phyloP scores from a whole-genome alignment of 768 basidiomycete genomes.

The Calocera viscosa region DNA sequence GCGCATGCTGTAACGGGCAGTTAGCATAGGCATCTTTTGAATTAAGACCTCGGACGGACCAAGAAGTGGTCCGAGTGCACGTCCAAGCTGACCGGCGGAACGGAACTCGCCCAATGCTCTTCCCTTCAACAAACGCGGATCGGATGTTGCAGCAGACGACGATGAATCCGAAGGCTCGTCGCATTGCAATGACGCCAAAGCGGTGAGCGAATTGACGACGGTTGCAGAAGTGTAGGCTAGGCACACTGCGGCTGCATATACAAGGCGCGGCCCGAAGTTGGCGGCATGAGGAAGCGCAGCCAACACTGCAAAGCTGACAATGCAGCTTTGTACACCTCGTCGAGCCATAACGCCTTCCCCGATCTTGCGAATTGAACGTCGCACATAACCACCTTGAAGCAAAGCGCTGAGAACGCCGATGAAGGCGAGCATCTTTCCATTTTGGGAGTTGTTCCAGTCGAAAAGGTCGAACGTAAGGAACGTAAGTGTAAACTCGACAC shows the following conservation, averaged over 20 bases:
- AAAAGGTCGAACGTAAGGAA: conserved; percentile 86
- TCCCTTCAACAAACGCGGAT: conserved; percentile 68
- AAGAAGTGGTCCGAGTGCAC: conserved; percentile 84
- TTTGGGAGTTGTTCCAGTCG: conserved; percentile 81
- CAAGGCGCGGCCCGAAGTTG: conserved; percentile 13
- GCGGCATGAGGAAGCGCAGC: conserved; percentile 51
- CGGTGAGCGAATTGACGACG: conserved; percentile 85
- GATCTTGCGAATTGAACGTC: conserved; percentile 57
- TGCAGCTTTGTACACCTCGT: conserved; percentile 64
- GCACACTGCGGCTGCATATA: conserved; percentile 56
- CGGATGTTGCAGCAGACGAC: conserved; percentile 37
- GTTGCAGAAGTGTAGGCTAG: conserved; percentile 92
- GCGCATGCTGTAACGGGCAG: conserved; percentile 50
- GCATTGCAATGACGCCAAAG: conserved; percentile 81
- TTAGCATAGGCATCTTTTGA: not conserved
- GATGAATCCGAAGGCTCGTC: conserved; percentile 53
- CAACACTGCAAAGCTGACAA: conserved; percentile 55
- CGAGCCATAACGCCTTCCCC: conserved; percentile 77
- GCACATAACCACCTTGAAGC: conserved; percentile 89
- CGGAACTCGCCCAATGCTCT: conserved; percentile 74
- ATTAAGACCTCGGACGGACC: conserved; percentile 35
- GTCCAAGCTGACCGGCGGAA: conserved; percentile 86
- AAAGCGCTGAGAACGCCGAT: conserved; percentile 86
- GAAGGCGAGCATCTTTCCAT: conserved; percentile 68
- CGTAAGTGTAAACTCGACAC: conserved; percentile 91